Conservation (phyloP, 345 rosid genomes). For the Gossypium australe region DNA sequence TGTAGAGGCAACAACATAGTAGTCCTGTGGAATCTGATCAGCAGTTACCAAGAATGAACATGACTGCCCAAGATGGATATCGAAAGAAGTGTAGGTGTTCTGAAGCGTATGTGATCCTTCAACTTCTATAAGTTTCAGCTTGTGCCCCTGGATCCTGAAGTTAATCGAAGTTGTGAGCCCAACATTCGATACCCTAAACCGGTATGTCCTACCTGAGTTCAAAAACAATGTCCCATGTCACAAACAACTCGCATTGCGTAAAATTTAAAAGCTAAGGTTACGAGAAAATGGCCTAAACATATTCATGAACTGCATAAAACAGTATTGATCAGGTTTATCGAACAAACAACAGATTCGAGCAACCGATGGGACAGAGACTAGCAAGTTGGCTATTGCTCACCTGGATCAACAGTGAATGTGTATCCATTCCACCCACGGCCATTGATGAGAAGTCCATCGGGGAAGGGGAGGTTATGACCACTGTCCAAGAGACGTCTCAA, state of each 20-base stretch:
- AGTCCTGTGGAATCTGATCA: constrained; percentile 69
- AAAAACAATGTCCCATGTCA: not conserved
- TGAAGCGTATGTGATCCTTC: constrained; percentile 93
- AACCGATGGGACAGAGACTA: not conserved
- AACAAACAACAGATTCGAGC: not conserved
- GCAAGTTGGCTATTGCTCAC: constrained; percentile 20
- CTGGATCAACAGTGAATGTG: constrained; percentile 74
- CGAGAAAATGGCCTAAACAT: not conserved
- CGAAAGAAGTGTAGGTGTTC: constrained; percentile 56
- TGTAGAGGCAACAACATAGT: constrained; percentile 68
- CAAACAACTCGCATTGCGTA: not conserved
- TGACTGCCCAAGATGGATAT: constrained; percentile 84
- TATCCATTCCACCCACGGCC: constrained; percentile 82
- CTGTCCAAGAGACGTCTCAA: constrained; percentile 50
- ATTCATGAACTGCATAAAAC: not conserved
- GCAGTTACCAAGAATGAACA: constrained; percentile 83
- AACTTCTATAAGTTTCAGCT: constrained; percentile 74
- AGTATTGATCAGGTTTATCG: not conserved
- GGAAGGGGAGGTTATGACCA: constrained; percentile 57
- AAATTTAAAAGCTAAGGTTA: not conserved
- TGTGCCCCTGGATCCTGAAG: constrained; percentile 85
- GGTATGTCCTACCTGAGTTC: constrained; percentile 63
- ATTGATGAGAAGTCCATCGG: constrained; percentile 86
- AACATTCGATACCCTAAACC: constrained; percentile 86
- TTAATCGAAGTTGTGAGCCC: constrained; percentile 65